Evolutionary conservation across 345 rosid species (phyloP), one percentile per base, ranked within the genome.

Genomic region (Melaleuca quinquenervia): DNA sequence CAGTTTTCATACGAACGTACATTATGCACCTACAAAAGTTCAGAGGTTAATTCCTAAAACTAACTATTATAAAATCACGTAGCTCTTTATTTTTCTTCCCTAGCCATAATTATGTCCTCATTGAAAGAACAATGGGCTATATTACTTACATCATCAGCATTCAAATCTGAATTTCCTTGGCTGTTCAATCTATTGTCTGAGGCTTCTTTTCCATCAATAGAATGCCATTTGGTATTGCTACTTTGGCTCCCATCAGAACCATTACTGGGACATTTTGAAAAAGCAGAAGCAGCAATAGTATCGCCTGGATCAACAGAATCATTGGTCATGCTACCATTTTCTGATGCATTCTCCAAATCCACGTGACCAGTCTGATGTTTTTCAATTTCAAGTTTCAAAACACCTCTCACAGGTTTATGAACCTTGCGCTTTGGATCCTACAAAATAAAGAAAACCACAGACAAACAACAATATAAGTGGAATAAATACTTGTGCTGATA

Each of bases 371-470:
- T 91, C 89, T 91, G 96, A 85, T 96, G 98, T 91, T 96, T 97
- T 93, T 96, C 99, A 89, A 97, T 97, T 93, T 95, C 98, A 88
- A 97, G 92, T 88, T 94, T 91, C 82, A 97, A 91, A 91, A 95
- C 88, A 84, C 99, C 99, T 91, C 93, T 94, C 62, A 97, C 99
- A 64, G 98, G 99, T 88, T 96, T 97, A 88, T 97, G 98, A 90
- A 94, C 96, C 91, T 96, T 96, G 85, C 93, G 93, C 87, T 94
- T 97, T 49, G 98, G 97, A 91, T 97, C 99, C 99, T 97, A 88
- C 82, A 87, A 13, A 85, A 87, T 44, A 80, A 82, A 84, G 85
- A 52, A 88, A 82, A 88, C 51, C 78, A 84, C 50, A 51, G 52
- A 83, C 56, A 83, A 84, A 41, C 27, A 32, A 90, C 49, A 86